A percentile compares a stretch with the other conserved stretches of the same genome.
These are phyloP conservation scores for Laburnicola sp. DNA, from an alignment of 2,329 filamentous ascomycete species.

Conservation along the genomic window DNA sequence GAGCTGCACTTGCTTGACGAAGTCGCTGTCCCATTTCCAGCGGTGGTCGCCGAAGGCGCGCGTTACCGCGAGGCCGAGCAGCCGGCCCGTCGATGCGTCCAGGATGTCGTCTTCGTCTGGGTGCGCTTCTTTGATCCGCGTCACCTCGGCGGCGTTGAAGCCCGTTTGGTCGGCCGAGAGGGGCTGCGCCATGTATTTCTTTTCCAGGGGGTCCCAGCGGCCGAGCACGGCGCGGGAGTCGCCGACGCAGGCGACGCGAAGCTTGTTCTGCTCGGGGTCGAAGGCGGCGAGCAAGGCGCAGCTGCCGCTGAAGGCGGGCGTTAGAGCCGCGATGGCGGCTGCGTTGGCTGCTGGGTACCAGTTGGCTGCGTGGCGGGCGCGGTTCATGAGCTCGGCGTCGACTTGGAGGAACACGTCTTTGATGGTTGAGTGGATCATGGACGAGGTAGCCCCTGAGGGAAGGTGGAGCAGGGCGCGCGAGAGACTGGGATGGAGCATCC, in stretches of 20 bases:
- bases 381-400: conserved; percentile 59
- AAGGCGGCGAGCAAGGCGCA: conserved; percentile 67
- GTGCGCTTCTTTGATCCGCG: conserved; percentile 60
- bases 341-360: conserved; percentile 44
- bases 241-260: conserved; percentile 68
- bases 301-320: conserved; percentile 56
- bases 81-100: conserved; percentile 56
- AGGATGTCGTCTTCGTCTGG: conserved; percentile 64
- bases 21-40: conserved; percentile 66
- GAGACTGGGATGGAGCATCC: conserved; percentile 50
- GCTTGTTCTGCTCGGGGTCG: conserved; percentile 56
- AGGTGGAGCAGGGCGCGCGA: conserved; percentile 43
- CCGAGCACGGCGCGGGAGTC: conserved; percentile 70
- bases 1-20: conserved; percentile 50
- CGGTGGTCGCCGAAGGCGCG: conserved; percentile 69
- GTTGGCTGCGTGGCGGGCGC: conserved; percentile 43
- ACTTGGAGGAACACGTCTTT: conserved; percentile 60
- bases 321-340: conserved; percentile 34
- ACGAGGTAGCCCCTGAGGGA: conserved; percentile 42
- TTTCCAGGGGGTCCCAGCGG: conserved; percentile 47
- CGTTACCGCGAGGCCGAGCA: conserved; percentile 65
- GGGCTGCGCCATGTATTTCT: conserved; percentile 56
- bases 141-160: conserved; percentile 62
- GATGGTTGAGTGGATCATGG: conserved; percentile 59
- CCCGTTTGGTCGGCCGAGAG: conserved; percentile 70